Conservation (phyloP, 768 basidiomycete species). For the Coprinopsis sp. region DNA sequence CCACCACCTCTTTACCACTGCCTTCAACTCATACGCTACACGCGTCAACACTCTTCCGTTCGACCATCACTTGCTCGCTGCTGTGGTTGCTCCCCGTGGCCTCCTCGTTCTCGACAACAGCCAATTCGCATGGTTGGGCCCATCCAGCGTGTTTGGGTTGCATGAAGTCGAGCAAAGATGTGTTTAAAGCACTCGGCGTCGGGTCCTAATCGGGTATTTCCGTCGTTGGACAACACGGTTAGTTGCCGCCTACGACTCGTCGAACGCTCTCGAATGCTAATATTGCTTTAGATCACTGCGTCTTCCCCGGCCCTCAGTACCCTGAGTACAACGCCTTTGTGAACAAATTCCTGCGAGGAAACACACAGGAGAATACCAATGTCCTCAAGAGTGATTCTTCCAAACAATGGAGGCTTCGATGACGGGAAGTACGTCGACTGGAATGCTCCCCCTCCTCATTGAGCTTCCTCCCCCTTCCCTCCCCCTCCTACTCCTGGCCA, state of each 20-base stretch:
- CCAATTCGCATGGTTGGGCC: conserved; percentile 50
- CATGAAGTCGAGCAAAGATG: conserved; percentile 40
- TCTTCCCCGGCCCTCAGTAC: conserved; percentile 42
- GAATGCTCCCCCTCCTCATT: conserved; percentile 20
- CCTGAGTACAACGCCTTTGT: conserved; percentile 44
- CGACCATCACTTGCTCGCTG: conserved; percentile 31
- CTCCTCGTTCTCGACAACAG: conserved; percentile 51
- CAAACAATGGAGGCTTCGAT: conserved; percentile 31
- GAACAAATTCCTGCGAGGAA: conserved; percentile 43
- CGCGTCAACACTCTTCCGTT: background rate
- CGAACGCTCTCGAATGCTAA: too few species aligned
- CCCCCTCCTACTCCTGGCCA: background rate
- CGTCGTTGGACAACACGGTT: conserved; percentile 45
- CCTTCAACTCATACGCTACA: conserved; percentile 31
- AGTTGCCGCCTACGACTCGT: too few species aligned
- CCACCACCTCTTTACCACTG: conserved; percentile 53
- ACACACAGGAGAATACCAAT: conserved; percentile 39
- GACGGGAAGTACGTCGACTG: conserved; percentile 41
- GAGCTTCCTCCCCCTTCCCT: conserved; percentile 1
- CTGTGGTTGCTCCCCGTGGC: conserved; percentile 47
- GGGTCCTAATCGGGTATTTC: conserved; percentile 43
- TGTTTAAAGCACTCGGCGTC: conserved; percentile 44
- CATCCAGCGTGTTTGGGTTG: conserved; percentile 43
- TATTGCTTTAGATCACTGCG: too few species aligned
- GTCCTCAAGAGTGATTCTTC: conserved; percentile 36